Base-by-base conservation (phyloP, 495 filamentous ascomycete species). In the Aspergillus hancockii region DNA sequence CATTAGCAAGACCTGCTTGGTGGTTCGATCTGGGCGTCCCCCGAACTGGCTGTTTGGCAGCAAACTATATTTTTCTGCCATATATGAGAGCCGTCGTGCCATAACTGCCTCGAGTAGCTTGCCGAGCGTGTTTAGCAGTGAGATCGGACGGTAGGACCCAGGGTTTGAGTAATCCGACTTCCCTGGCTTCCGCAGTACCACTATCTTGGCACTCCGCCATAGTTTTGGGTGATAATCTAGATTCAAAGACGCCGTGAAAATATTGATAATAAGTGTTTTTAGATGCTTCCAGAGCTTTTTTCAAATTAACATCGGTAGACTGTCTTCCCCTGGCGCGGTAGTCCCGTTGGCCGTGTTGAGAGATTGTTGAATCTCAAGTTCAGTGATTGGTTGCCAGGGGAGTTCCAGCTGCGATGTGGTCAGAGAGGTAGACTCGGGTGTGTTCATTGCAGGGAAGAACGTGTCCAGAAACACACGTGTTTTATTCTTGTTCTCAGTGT, bases 21-120 rank as follows among this genome's bases (percentile, higher is more conserved):
- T 67, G 16, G 54, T 64, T n/a, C 58, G 47, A 3, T 62, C 67
- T 14, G 53, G 63, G 3, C 69, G 53, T 8, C 70, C 70, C 0
- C 68, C 66, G 43, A 67, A 69, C 34, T 73, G 58, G 4, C 16
- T 67, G 25, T 68, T 25, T 12, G 69, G 67, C 12, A 74, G 63
- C 14, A 74, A 56, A 0, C 46, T 25, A 30, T 71, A 47, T 10
- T 60, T 56, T 22, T 74, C 69, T 12, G 64, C 63, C 0, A 54
- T 22, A 52, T 58, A 70, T 0, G 50, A 62, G 3, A 69, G 54
- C 8, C 69, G 36, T 54, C 51, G 38, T 5, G 64, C 69, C 16
- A 69, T 62, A 5, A 70, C 64, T 10, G 61, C 60, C 38, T 72
- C 70, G 0, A 70, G 60, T 1, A 68, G 31, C 49, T 72, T 72